A percentile compares a stretch with the other conserved stretches of the same genome.
phyloP scores from a whole-genome alignment of 306 rosid species.

The Boehmeria nivea region DNA sequence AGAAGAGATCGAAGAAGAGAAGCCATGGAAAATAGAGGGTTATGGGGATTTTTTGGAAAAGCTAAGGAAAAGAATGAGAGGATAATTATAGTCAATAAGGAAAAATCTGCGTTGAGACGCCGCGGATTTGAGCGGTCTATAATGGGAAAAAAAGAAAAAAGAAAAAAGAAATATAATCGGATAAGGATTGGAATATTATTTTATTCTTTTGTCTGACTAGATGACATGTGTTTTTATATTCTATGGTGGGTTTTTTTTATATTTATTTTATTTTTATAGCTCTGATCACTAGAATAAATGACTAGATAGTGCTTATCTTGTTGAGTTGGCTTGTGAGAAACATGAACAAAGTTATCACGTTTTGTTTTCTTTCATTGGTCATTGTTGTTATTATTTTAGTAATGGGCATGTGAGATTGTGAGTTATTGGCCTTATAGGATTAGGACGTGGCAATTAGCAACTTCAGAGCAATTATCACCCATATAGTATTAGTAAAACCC shows the following conservation, averaged over 20 bases:
- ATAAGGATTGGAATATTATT: constrained; percentile 15
- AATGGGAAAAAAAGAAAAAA: neutral
- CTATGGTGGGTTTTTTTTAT: too few species aligned
- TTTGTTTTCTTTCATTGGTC: too few species aligned
- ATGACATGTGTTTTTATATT: neutral
- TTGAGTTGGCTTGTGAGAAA: neutral
- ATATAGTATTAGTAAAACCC: too few species aligned
- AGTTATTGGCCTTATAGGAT: too few species aligned
- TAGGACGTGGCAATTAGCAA: too few species aligned
- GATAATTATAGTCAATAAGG: neutral
- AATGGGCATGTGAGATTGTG: too few species aligned
- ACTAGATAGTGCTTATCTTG: constrained; percentile 13
- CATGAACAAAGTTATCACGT: too few species aligned
- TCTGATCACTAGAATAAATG: neutral
- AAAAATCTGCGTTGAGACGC: constrained; percentile 21
- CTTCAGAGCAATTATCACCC: too few species aligned
- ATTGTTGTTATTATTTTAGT: too few species aligned
- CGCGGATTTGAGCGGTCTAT: constrained; percentile 9
- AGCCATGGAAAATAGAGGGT: constrained; percentile 5
- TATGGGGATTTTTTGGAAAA: too few species aligned
- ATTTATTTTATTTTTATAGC: neutral
- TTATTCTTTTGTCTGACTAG: constrained; percentile 18
- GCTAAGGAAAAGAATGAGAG: neutral
- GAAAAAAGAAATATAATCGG: too few species aligned
- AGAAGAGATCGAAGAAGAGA: neutral